Evolutionary conservation across 139 green algal species (phyloP).

Genomic region (Choricystis sp.): DNA sequence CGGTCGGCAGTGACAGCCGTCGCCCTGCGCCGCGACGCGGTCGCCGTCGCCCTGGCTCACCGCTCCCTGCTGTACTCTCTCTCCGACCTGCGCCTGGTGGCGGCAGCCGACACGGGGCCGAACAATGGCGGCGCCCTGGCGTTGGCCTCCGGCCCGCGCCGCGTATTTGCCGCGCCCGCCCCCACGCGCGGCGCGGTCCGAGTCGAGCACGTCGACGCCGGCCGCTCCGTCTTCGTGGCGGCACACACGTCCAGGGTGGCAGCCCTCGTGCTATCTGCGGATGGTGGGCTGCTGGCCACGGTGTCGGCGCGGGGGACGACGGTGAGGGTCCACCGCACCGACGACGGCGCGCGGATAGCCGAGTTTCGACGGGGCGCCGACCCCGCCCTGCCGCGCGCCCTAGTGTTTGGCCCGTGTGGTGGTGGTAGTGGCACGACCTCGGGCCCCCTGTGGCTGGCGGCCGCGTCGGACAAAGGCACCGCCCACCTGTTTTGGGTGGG

Average conservation of each 20-base stretch:
- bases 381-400: conserved; percentile 62
- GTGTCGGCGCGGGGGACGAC: conserved; percentile 56
- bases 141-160: conserved; percentile 16
- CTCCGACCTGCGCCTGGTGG: conserved; percentile 74
- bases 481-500: conserved; percentile 43
- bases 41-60: conserved; percentile 88
- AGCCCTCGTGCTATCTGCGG: conserved; percentile 49
- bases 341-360: conserved; percentile 61
- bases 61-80: conserved; percentile 85
- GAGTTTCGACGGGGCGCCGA: conserved; percentile 81
- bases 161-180: not conserved
- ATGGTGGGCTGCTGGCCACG: conserved; percentile 79
- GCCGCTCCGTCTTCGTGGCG: conserved; percentile 71
- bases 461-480: conserved; percentile 80
- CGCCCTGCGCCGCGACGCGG: conserved; percentile 65
- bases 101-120: conserved; percentile 74
- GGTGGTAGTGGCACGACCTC: too few relatives aligned
- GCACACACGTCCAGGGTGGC: conserved; percentile 69
- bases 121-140: conserved; percentile 72
- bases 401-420: conserved; percentile 56
- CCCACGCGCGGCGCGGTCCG: conserved; percentile 41
- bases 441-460: conserved; percentile 70
- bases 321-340: conserved; percentile 77
- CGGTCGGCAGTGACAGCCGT: conserved; percentile 70
- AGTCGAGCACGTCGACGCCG: conserved; percentile 85